Conservation (phyloP, 768 basidiomycete species). For the Mycena rebaudengoi region DNA sequence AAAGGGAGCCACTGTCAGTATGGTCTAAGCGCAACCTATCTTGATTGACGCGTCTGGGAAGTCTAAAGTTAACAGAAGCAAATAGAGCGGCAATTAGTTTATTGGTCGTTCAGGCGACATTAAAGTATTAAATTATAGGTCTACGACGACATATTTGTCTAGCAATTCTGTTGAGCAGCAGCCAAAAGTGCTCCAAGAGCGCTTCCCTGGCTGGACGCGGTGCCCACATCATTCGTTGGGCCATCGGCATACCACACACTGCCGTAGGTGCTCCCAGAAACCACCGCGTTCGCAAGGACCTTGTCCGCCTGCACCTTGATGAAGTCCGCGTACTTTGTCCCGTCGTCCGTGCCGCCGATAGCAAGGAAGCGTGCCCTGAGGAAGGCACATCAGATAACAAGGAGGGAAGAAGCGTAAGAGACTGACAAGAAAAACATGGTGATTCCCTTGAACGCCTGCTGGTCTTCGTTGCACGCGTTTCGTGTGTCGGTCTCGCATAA, state of each 20-base stretch:
- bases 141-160: too few relatives aligned
- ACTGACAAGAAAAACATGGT: conserved; percentile 3
- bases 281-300: neutral
- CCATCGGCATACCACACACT: conserved; percentile 2
- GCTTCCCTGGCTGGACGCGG: neutral
- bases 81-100: too few relatives aligned
- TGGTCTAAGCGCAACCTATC: too few relatives aligned
- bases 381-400: neutral
- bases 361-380: conserved; percentile 5
- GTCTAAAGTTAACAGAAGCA: too few relatives aligned
- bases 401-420: neutral
- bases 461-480: conserved; percentile 3
- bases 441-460: conserved; percentile 15
- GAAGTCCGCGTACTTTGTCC: neutral
- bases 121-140: too few relatives aligned
- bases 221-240: neutral
- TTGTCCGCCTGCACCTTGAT: conserved; percentile 7
- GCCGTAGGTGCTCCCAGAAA: neutral
- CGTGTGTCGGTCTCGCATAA: neutral
- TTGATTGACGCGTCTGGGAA: too few relatives aligned
- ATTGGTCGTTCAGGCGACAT: too few relatives aligned
- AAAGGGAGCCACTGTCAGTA: too few relatives aligned
- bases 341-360: neutral
- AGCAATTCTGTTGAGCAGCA: conserved; percentile 11
- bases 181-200: conserved; percentile 6